Evolutionary conservation across 2,329 filamentous ascomycete species (phyloP), one percentile per base, ranked within the genome.

Genomic region (Cadophora luteo-olivacea): DNA sequence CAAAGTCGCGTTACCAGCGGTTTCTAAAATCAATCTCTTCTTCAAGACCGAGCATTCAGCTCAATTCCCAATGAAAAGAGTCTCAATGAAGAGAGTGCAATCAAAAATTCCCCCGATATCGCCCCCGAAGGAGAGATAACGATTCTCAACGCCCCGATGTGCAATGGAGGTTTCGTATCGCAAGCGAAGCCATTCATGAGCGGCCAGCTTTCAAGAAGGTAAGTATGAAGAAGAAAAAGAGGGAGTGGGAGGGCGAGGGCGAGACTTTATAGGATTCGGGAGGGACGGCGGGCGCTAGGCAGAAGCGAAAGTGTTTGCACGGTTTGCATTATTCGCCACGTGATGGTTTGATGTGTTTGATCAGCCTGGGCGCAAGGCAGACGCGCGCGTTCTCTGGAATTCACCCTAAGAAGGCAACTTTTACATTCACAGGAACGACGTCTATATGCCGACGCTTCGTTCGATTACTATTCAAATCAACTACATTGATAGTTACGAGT

Each of bases 141-240:
- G n/a, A n/a, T n/a, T n/a, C n/a, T n/a, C n/a, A n/a, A n/a, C n/a
- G n/a, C n/a, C n/a, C n/a, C n/a, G n/a, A n/a, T n/a, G n/a, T n/a
- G n/a, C n/a, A n/a, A n/a, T n/a, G n/a, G n/a, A n/a, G n/a, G n/a
- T n/a, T n/a, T n/a, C n/a, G n/a, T n/a, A n/a, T n/a, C n/a, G n/a
- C n/a, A n/a, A n/a, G n/a, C n/a, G n/a, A n/a, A n/a, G n/a, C n/a
- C n/a, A n/a, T n/a, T n/a, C n/a, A n/a, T n/a, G n/a, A n/a, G n/a
- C n/a, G n/a, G n/a, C n/a, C n/a, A n/a, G n/a, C n/a, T n/a, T n/a
- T 68, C 69, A 73, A 76, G 68, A 79, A 79, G 78, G 78, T 80
- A 79, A 80, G 78, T 79, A 79, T 80, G 72, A 75, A 60, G 51
- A 64, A 54, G 22, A 54, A 61, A 25, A 60, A 49, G 19, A 36